These are phyloP conservation scores for Farysia itapuensis DNA, from an alignment of 1,284 basidiomycete genomes.

Conservation along the genomic window DNA sequence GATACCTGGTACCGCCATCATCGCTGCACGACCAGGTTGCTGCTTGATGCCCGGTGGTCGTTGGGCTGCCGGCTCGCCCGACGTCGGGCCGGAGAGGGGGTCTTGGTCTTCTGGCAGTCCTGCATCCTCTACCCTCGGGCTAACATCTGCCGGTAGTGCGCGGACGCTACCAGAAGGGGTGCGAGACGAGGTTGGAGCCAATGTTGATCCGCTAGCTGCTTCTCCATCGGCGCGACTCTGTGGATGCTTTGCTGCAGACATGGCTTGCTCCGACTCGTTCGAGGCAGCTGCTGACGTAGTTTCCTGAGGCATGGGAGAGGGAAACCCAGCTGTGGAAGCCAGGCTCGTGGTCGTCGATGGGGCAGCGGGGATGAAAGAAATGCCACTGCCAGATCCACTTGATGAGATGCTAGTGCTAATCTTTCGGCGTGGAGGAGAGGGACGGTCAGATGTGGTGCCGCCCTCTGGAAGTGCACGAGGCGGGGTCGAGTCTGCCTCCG, in stretches of 20 bases:
- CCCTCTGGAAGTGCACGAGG: no score
- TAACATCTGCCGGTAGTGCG: not conserved
- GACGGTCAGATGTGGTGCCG: no score
- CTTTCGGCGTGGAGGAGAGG: slow-evolving; percentile 11
- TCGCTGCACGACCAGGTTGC: slow-evolving; percentile 44
- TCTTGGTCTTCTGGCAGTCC: no score
- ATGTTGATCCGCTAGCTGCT: not conserved
- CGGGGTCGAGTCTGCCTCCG: no score
- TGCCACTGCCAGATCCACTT: slow-evolving; percentile 13
- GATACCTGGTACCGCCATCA: slow-evolving; percentile 55
- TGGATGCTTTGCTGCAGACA: no score
- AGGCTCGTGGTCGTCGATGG: slow-evolving; percentile 23
- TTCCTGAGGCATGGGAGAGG: not conserved
- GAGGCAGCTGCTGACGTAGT: not conserved
- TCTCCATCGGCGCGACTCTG: not conserved
- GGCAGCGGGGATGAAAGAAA: slow-evolving; percentile 33
- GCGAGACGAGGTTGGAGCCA: not conserved
- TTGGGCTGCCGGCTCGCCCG: not conserved
- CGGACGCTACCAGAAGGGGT: not conserved
- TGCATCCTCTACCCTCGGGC: not conserved
- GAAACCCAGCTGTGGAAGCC: slow-evolving; percentile 1
- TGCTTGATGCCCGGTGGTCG: slow-evolving; percentile 24
- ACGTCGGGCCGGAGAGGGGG: no score
- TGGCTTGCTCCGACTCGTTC: not conserved
- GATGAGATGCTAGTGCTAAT: slow-evolving; percentile 27